phyloP scores from a whole-genome alignment of 495 filamentous ascomycete genomes.

The Lepidopterella palustris region DNA sequence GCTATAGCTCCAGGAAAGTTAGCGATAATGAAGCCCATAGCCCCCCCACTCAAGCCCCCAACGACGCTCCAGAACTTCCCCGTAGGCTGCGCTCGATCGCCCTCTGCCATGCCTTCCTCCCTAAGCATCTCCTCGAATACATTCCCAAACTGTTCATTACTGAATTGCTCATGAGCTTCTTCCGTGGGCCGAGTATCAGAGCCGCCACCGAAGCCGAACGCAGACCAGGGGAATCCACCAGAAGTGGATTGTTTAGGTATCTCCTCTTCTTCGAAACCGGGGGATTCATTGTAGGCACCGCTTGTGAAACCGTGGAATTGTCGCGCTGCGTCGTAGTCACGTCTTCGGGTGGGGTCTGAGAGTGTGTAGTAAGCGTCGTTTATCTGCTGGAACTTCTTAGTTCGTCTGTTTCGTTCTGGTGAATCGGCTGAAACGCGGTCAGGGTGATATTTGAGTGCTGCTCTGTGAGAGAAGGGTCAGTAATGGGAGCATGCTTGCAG shows the following conservation, averaged over 20 bases:
- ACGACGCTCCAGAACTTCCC: slow-evolving; percentile 79
- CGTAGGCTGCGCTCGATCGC: slow-evolving; percentile 49
- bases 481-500: not conserved
- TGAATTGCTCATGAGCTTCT: slow-evolving; percentile 42
- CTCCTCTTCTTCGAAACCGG: slow-evolving; percentile 47
- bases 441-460: slow-evolving; percentile 89
- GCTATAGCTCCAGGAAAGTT: slow-evolving; percentile 86
- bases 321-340: slow-evolving; percentile 79
- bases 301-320: slow-evolving; percentile 39
- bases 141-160: slow-evolving; percentile 75
- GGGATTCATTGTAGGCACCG: slow-evolving; percentile 30
- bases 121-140: slow-evolving; percentile 98
- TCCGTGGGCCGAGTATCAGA: slow-evolving; percentile 41
- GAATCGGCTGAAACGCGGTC: slow-evolving; percentile 83
- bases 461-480: slow-evolving; percentile 45
- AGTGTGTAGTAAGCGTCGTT: slow-evolving; percentile 99
- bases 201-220: slow-evolving; percentile 48
- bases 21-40: slow-evolving; percentile 88
- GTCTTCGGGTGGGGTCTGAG: slow-evolving; percentile 69
- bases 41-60: slow-evolving; percentile 80
- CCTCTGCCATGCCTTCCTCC: slow-evolving; percentile 78
- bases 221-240: slow-evolving; percentile 54
- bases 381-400: slow-evolving; percentile 86
- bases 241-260: slow-evolving; percentile 40
- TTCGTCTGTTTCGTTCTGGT: slow-evolving; percentile 74